phyloP scores from a whole-genome alignment of 495 filamentous ascomycete genomes.

The Talaromyces borbonicus region DNA sequence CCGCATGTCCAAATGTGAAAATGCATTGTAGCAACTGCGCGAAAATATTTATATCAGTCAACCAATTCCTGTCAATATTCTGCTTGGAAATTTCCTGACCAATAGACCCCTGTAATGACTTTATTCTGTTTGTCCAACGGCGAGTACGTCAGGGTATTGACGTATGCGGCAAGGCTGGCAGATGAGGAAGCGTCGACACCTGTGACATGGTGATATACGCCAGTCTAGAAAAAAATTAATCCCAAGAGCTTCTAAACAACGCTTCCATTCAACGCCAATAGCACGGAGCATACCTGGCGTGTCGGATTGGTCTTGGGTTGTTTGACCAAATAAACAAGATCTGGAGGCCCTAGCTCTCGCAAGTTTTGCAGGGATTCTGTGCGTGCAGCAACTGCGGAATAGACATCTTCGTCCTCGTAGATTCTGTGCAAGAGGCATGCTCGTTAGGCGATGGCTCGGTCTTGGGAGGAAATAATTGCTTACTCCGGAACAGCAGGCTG shows the following conservation, averaged over 20 bases:
- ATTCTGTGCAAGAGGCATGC: slow-evolving; percentile 46
- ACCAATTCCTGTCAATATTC: neutral
- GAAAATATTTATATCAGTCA: neutral
- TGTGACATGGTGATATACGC: slow-evolving; percentile 96
- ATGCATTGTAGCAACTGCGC: slow-evolving; percentile 96
- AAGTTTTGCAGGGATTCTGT: slow-evolving; percentile 75
- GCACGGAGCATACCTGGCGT: slow-evolving; percentile 31
- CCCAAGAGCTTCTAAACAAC: neutral
- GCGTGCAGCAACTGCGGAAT: slow-evolving; percentile 79
- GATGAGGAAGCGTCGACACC: slow-evolving; percentile 96
- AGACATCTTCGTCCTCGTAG: slow-evolving; percentile 75
- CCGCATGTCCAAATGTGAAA: slow-evolving; percentile 95
- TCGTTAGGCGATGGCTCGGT: neutral
- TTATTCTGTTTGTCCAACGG: slow-evolving; percentile 80
- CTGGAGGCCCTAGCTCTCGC: slow-evolving; percentile 89
- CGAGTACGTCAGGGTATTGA: slow-evolving; percentile 91
- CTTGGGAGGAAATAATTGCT: slow-evolving; percentile 31
- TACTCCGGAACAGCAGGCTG: slow-evolving; percentile 85
- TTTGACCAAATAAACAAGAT: slow-evolving; percentile 90
- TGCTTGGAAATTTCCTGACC: slow-evolving; percentile 49
- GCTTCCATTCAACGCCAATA: neutral
- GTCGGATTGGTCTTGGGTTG: slow-evolving; percentile 52
- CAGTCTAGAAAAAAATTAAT: slow-evolving; percentile 45
- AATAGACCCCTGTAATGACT: slow-evolving; percentile 88
- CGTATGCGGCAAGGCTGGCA: slow-evolving; percentile 91